Percentiles rank a stretch among this genome's conserved stretches.
Evolutionary conservation across 495 filamentous ascomycete species (phyloP).

Genomic region (Parathielavia appendiculata): DNA sequence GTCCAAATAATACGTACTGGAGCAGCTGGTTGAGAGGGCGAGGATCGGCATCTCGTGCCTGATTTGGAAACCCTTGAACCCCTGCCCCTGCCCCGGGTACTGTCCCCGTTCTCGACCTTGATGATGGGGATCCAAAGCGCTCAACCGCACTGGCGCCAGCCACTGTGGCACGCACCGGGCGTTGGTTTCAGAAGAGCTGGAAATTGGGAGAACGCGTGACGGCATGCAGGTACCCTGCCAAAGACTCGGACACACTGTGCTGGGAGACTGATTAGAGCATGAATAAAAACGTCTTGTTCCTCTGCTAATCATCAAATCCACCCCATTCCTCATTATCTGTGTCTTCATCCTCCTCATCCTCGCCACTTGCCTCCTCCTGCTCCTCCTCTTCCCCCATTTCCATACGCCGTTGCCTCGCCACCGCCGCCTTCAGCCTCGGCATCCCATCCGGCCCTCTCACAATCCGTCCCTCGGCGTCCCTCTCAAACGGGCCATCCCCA

Average conservation of each 20-base stretch:
- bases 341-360: not conserved
- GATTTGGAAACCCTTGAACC: not conserved
- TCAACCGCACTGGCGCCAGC: too few relatives aligned
- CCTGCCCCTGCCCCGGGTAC: constrained; percentile 12
- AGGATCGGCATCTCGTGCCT: not conserved
- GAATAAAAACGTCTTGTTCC: not conserved
- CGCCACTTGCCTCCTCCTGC: constrained; percentile 9
- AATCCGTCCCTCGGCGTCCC: constrained; percentile 31
- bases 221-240: too few relatives aligned
- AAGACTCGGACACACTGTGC: too few relatives aligned
- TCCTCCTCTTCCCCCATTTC: not conserved
- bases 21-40: not conserved
- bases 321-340: constrained; percentile 44
- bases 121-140: too few relatives aligned
- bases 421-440: constrained; percentile 32
- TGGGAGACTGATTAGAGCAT: not conserved
- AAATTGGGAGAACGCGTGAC: too few relatives aligned
- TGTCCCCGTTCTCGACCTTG: not conserved
- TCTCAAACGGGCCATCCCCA: constrained; percentile 29
- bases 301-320: constrained; percentile 43
- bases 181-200: too few relatives aligned
- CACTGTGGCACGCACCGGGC: too few relatives aligned
- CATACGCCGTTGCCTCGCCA: constrained; percentile 21
- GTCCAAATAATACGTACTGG: not conserved
- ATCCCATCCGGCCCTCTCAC: constrained; percentile 35